Evolutionary conservation across 805 yeast genomes (phyloP).

Genomic region (Lipomyces starkeyi): DNA sequence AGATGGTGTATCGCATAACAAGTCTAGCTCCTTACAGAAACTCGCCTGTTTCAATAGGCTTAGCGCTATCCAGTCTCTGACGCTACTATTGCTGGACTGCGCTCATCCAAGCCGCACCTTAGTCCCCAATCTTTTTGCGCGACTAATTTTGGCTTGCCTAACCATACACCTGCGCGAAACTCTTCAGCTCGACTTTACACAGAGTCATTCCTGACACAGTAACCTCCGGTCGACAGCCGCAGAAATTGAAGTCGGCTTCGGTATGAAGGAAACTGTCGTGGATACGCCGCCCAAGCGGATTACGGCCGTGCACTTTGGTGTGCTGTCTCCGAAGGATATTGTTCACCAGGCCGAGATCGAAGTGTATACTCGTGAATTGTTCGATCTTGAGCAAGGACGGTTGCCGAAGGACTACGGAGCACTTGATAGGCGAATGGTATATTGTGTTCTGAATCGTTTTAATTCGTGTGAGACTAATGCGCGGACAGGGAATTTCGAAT

Average conservation of each 20-base stretch:
- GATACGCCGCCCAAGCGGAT: slow-evolving; percentile 91
- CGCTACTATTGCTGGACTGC: too few species aligned
- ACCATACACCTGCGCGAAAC: neutral
- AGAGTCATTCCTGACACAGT: neutral
- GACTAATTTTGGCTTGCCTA: slow-evolving; percentile 1
- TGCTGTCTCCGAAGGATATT: slow-evolving; percentile 88
- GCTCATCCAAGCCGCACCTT: neutral
- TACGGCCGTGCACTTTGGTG: slow-evolving; percentile 89
- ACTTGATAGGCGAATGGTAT: slow-evolving; percentile 78
- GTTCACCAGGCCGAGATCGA: slow-evolving; percentile 94
- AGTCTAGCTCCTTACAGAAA: too few species aligned
- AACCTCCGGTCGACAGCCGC: neutral
- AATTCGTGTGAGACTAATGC: neutral
- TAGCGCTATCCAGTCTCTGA: too few species aligned
- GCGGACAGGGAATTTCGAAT: slow-evolving; percentile 75
- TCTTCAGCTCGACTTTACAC: neutral
- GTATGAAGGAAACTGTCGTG: slow-evolving; percentile 53
- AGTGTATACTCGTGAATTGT: slow-evolving; percentile 86
- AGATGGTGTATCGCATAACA: too few species aligned
- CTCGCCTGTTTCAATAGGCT: too few species aligned
- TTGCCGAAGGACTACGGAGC: slow-evolving; percentile 86
- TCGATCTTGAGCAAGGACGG: slow-evolving; percentile 84
- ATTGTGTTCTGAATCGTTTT: neutral
- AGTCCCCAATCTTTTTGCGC: slow-evolving; percentile 1
- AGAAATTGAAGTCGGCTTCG: neutral